Conservation (phyloP, 352 stramenopile species). For the Phytophthora colocasiae region DNA sequence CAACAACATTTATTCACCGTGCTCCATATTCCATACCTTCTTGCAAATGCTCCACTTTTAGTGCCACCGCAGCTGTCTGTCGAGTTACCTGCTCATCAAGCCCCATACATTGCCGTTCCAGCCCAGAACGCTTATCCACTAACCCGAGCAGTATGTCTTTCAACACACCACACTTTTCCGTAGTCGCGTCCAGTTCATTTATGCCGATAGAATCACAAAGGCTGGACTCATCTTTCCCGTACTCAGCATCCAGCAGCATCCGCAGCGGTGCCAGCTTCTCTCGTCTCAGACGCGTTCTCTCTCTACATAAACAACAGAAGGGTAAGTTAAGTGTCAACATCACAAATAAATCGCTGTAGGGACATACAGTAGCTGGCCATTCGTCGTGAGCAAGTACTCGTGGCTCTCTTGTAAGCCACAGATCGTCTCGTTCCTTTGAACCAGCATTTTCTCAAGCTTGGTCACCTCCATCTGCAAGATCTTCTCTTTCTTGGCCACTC, state of each 20-base stretch:
- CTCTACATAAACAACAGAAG: slow-evolving; percentile 15
- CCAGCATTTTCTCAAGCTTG: slow-evolving; percentile 44
- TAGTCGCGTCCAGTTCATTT: slow-evolving; percentile 35
- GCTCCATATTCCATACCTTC: slow-evolving; percentile 29
- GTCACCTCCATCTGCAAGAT: slow-evolving; percentile 41
- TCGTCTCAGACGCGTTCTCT: slow-evolving; percentile 27
- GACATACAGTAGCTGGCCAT: slow-evolving; percentile 50
- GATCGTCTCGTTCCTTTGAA: slow-evolving; percentile 45
- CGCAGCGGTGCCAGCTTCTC: slow-evolving; percentile 33
- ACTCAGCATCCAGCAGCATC: slow-evolving; percentile 11
- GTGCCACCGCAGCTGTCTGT: slow-evolving; percentile 5
- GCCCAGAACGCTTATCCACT: slow-evolving; percentile 26
- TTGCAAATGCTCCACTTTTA: slow-evolving; percentile 25
- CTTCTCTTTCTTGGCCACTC: slow-evolving; percentile 56
- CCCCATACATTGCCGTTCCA: slow-evolving; percentile 36
- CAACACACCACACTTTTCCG: slow-evolving; percentile 38
- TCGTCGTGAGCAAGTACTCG: slow-evolving; percentile 50
- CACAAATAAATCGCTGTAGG: background rate
- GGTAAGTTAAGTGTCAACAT: background rate
- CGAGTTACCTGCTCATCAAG: slow-evolving; percentile 32
- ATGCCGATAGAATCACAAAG: slow-evolving; percentile 23
- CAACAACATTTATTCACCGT: background rate
- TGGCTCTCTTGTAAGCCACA: slow-evolving; percentile 39
- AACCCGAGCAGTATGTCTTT: slow-evolving; percentile 34
- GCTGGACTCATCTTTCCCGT: slow-evolving; percentile 6